These are phyloP conservation scores for Cyberlindnera japonica DNA, from an alignment of 805 yeast genomes.

Conservation along the genomic window DNA sequence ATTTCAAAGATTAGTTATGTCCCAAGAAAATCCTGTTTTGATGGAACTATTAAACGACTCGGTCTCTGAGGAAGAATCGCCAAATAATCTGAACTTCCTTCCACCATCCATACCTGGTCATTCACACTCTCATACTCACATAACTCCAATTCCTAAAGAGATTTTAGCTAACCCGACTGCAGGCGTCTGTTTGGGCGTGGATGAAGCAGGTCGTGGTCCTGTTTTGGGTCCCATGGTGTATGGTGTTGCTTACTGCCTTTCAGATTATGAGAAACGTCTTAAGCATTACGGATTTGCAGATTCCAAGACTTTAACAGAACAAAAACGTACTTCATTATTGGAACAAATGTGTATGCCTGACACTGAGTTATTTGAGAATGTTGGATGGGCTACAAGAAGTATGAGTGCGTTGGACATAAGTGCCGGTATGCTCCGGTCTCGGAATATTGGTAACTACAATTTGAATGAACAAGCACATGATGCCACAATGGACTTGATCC, in stretches of 20 bases:
- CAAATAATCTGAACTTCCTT: not conserved
- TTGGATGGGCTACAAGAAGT: slow-evolving; percentile 87
- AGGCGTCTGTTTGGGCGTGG: slow-evolving; percentile 74
- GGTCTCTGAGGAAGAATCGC: not conserved
- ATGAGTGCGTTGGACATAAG: slow-evolving; percentile 87
- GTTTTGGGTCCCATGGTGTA: slow-evolving; percentile 98
- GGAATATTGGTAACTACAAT: slow-evolving; percentile 48
- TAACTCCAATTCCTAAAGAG: slow-evolving; percentile 45
- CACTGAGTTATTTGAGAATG: slow-evolving; percentile 45
- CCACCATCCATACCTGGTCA: slow-evolving; percentile 39
- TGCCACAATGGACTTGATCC: slow-evolving; percentile 78
- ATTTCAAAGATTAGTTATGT: too few species aligned
- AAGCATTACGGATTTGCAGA: slow-evolving; percentile 84
- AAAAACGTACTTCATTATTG: slow-evolving; percentile 60
- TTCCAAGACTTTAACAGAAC: slow-evolving; percentile 81
- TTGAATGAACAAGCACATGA: slow-evolving; percentile 96
- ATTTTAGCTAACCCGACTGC: slow-evolving; percentile 32
- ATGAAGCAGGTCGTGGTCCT: slow-evolving; percentile 99
- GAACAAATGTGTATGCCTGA: slow-evolving; percentile 46
- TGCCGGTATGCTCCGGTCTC: slow-evolving; percentile 77
- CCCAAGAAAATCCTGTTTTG: too few species aligned
- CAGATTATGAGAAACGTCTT: slow-evolving; percentile 41
- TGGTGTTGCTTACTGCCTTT: slow-evolving; percentile 75
- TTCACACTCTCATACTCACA: slow-evolving; percentile 48
- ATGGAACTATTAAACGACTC: not conserved